Evolutionary conservation across 2,329 filamentous ascomycete species (phyloP).

Genomic region (Tolypocladium endophyticum): DNA sequence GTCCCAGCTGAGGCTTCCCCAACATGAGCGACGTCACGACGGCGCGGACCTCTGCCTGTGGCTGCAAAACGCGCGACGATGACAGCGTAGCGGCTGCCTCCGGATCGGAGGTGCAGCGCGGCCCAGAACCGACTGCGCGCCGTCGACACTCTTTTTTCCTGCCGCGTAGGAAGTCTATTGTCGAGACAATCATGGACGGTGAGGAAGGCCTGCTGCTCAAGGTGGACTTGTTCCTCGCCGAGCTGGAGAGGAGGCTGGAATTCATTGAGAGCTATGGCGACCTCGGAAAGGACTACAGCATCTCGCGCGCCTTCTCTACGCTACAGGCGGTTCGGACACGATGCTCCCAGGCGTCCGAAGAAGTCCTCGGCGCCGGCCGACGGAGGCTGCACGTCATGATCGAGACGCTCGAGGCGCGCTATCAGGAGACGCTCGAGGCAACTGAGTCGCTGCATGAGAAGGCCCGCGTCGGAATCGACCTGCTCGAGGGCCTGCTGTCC

Average conservation of each 20-base stretch:
- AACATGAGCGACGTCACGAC: slow-evolving; percentile 28
- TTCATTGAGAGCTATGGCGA: slow-evolving; percentile 84
- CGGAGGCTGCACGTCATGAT: slow-evolving; percentile 80
- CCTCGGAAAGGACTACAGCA: slow-evolving; percentile 69
- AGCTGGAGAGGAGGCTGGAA: slow-evolving; percentile 78
- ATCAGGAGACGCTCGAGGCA: slow-evolving; percentile 74
- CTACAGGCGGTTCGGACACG: slow-evolving; percentile 77
- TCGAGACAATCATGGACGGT: slow-evolving; percentile 49
- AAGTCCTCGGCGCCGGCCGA: slow-evolving; percentile 77
- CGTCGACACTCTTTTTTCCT: slow-evolving; percentile 48
- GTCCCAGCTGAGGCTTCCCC: background rate
- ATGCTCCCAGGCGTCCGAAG: slow-evolving; percentile 83
- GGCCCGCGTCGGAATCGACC: slow-evolving; percentile 72
- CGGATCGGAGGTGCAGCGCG: slow-evolving; percentile 25
- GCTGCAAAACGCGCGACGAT: slow-evolving; percentile 18
- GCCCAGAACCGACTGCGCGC: slow-evolving; percentile 22
- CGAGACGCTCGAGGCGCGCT: slow-evolving; percentile 79
- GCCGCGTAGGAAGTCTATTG: slow-evolving; percentile 47
- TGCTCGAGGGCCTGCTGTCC: slow-evolving; percentile 75
- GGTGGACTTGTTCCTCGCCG: slow-evolving; percentile 71
- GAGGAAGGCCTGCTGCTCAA: slow-evolving; percentile 52
- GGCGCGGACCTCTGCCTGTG: slow-evolving; percentile 26
- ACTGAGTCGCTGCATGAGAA: slow-evolving; percentile 88
- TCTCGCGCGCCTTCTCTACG: slow-evolving; percentile 76
- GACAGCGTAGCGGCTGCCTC: slow-evolving; percentile 25